Conservation (phyloP, 73 alveolate species). For the Diophrys sp. region DNA sequence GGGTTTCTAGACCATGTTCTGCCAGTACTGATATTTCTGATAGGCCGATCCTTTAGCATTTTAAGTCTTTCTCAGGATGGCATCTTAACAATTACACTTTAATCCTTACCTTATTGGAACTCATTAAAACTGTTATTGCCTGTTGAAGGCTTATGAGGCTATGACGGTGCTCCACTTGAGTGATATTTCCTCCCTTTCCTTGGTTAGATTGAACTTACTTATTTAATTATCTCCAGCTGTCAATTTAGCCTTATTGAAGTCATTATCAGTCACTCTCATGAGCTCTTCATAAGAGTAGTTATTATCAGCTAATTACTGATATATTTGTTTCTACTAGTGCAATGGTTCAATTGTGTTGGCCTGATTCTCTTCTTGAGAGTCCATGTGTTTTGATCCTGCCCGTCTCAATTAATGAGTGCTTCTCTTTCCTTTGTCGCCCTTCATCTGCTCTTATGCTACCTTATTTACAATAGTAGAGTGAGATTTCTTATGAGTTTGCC, state of each 20-base stretch:
- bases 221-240: no score
- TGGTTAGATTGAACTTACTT: no score
- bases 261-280: neutral
- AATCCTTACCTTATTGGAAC: neutral
- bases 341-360: neutral
- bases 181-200: neutral
- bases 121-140: neutral
- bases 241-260: no score
- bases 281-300: neutral
- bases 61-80: no score
- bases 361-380: neutral
- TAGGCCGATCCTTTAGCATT: no score
- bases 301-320: neutral
- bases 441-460: neutral
- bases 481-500: neutral
- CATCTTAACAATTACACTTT: no score
- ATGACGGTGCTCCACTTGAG: neutral
- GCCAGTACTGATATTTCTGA: neutral
- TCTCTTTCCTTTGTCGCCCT: neutral
- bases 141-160: neutral
- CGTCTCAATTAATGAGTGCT: neutral
- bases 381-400: neutral
- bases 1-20: neutral
- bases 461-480: neutral
- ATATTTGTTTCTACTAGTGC: neutral